Base-by-base conservation (phyloP, 2,329 filamentous ascomycete genomes). In the Fusarium graminum region DNA sequence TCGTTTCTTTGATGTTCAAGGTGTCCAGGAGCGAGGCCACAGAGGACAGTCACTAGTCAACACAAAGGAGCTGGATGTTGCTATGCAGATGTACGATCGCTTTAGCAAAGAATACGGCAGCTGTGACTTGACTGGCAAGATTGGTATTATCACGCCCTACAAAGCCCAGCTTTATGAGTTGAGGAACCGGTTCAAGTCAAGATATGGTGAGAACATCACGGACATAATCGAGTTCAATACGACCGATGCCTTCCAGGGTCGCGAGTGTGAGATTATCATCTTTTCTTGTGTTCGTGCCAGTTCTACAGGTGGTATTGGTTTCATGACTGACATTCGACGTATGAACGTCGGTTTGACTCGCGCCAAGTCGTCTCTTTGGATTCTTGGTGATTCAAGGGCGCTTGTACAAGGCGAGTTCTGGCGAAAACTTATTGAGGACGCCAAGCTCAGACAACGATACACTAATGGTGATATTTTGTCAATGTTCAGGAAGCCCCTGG, bases 321-420 rank as follows among this genome's bases (percentile, higher is more conserved):
- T 99, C 87, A 90, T 99, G 86, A 92, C 92, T 53, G 95, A 99
- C 77, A 97, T 99, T 74, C 89, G 95, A 59, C 94, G 95, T 84
- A 98, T 99, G 96, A 99, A 99, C 78, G 95, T 99, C 74, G 95
- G 95, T 81, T 84, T 99, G 61, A 99, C 95, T 22, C 91, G 95
- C 83, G 96, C 95, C 7, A 97, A 97, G 78, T 97, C 92, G 11
- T 97, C 94, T 32, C 85, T 99, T 11, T 99, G 94, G 92, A 94
- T 99, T 58, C 85, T 99, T 26, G 95, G 95, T 69, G 96, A 98
- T 78, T 95, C 95, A 0, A 86, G 90, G 57, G 93, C 94, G 32
- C 84, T 99, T 51, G 83, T 90, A 25, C 91, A 96, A 74, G 95
- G 95, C 61, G 88, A 95, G 74, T 97, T 93, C 78, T 99, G 96